Base-by-base conservation (phyloP, 2,329 filamentous ascomycete genomes). In the Xylariaceae sp. region DNA sequence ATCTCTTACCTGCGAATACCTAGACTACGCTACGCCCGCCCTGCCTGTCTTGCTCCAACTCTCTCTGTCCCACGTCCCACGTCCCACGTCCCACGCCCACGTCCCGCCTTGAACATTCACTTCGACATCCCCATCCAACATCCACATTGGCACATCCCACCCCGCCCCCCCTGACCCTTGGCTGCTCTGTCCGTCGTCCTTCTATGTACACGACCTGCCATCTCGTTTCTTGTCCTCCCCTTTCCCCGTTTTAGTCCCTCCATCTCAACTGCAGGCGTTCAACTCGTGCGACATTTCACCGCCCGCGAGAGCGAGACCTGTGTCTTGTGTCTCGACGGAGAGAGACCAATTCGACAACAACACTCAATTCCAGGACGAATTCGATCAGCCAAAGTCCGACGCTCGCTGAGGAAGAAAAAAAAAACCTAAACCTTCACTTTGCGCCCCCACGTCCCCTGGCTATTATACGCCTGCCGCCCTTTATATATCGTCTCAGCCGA, bases 221-320 rank as follows among this genome's bases (percentile, higher is more conserved):
- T 56, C 45, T 58, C 59, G 52, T 53, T 51, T 53, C 57, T 50
- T 59, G 57, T 61, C 54, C 54, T 61, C 54, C 52, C 59, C 43
- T 56, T 56, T 50, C 57, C 58, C 56, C 59, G 54, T 59, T 55
- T 56, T 53, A 59, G 54, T 53, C 54, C 51, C 54, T 57, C 57
- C 59, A 50, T 59, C 54, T 50, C 55, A 57, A 50, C 47, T 42
- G 44, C 29, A 39, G 43, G 51, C 49, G 19, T 35, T 55, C 50
- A 54, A 59, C 40, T 54, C 34, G 60, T 62, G 60, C 60, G 56
- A 62, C 60, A 58, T 60, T 57, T 57, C 51, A 62, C 60, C 55
- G 51, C 56, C 58, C 57, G 59, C 53, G 57, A 60, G 59, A 61
- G 59, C 59, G 59, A 61, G 59, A 59, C 59, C 49, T 54, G 54